phyloP scores from a whole-genome alignment of 2,329 filamentous ascomycete genomes.

The Epichloe festucae region DNA sequence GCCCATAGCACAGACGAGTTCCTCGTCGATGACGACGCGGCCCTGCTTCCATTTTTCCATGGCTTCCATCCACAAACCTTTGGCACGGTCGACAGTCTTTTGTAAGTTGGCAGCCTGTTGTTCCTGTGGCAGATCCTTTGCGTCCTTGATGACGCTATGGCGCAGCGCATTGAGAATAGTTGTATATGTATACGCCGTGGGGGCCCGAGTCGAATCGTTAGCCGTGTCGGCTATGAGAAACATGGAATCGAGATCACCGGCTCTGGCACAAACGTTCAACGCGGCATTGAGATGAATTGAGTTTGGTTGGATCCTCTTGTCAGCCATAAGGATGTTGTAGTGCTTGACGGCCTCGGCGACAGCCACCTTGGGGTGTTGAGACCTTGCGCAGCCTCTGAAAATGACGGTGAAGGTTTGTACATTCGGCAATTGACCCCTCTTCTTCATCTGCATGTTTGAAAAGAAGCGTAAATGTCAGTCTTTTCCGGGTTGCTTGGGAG shows the following conservation, averaged over 20 bases:
- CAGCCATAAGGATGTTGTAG: constrained; percentile 60
- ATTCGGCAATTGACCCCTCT: constrained; percentile 69
- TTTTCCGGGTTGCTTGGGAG: neutral
- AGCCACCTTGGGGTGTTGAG: constrained; percentile 43
- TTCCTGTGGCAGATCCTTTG: constrained; percentile 15
- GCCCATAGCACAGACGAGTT: constrained; percentile 70
- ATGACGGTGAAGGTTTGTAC: constrained; percentile 74
- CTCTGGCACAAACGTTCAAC: constrained; percentile 66
- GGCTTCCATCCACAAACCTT: constrained; percentile 70
- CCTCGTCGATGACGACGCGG: constrained; percentile 60
- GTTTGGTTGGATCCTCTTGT: constrained; percentile 53
- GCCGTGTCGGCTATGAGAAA: constrained; percentile 65
- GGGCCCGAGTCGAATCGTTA: constrained; percentile 45
- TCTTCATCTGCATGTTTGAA: constrained; percentile 64
- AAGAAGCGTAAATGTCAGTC: neutral
- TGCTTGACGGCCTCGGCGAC: constrained; percentile 59
- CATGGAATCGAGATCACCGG: constrained; percentile 64
- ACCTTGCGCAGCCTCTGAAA: constrained; percentile 58
- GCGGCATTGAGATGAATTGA: constrained; percentile 81
- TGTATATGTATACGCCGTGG: constrained; percentile 63
- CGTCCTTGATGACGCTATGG: constrained; percentile 14
- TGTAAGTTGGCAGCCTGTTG: constrained; percentile 22
- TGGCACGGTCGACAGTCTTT: constrained; percentile 49
- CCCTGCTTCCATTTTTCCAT: constrained; percentile 63
- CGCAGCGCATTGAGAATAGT: constrained; percentile 70